Conservation (phyloP, 2,329 filamentous ascomycete genomes). For the Sarocladium kiliense region DNA sequence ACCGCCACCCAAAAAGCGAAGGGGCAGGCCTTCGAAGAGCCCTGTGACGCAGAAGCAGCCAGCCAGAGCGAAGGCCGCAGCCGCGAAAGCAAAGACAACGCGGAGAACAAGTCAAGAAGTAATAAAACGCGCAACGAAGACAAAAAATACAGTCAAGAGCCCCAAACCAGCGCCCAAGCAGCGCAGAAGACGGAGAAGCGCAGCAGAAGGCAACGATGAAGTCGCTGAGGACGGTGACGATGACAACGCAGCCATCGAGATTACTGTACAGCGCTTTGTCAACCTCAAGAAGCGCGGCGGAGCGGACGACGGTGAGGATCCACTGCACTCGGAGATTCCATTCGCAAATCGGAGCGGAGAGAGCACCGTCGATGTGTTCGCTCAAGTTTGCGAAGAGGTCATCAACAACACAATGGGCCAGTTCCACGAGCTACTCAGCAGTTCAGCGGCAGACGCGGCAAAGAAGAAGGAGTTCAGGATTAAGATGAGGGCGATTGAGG, state of each 20-base stretch:
- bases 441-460: slow-evolving; percentile 34
- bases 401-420: slow-evolving; percentile 44
- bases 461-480: slow-evolving; percentile 49
- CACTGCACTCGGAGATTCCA: slow-evolving; percentile 46
- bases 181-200: not conserved
- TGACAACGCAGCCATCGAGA: slow-evolving; percentile 34
- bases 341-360: slow-evolving; percentile 50
- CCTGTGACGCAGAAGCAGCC: slow-evolving; percentile 38
- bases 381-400: slow-evolving; percentile 57
- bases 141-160: slow-evolving; percentile 8
- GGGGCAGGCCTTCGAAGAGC: slow-evolving; percentile 30
- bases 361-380: slow-evolving; percentile 57
- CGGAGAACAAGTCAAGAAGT: slow-evolving; percentile 13
- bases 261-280: slow-evolving; percentile 56
- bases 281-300: slow-evolving; percentile 38
- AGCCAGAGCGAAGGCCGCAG: slow-evolving; percentile 8
- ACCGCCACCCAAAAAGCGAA: slow-evolving; percentile 29
- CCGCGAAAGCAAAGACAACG: slow-evolving; percentile 15
- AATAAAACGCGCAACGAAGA: not conserved
- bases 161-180: not conserved
- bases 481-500: slow-evolving; percentile 52
- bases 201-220: slow-evolving; percentile 6
- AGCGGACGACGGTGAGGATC: slow-evolving; percentile 36
- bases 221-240: not conserved
- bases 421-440: slow-evolving; percentile 34